Base-by-base conservation (phyloP, 176 grass and related monocot genomes). In the Oryza longistaminata region DNA sequence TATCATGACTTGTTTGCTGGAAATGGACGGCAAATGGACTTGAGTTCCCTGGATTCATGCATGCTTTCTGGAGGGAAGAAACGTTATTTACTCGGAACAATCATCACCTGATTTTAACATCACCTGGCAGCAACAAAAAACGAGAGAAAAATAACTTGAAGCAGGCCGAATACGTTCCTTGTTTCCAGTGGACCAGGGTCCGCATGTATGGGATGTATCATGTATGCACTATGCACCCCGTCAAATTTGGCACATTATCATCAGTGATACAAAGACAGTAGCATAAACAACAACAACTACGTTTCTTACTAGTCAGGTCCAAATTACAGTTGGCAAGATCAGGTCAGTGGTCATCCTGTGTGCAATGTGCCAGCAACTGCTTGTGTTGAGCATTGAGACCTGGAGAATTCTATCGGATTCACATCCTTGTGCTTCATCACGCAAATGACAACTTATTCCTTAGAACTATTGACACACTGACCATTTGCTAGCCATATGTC, bases 141-240 rank as follows among this genome's bases (percentile, higher is more conserved):
- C 0, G 10, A 50, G 52, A 50, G 52, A 58, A 6, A 58, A 67
- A 17, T 0, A 27, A 24, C 17, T 35, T 26, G 0, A 13, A 0
- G 19, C 67, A 61, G 6, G 12, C 52, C 6, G 6, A 40, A n/a
- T 16, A 34, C 1, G 2, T 11, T 12, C 53, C 81, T 8, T 31
- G 33, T 43, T 85, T 85, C 69, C 33, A 40, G 21, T 3, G n/a
- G 46, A 71, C 17, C 17, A 71, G n/a, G n/a, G n/a, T n/a, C n/a
- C n/a, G 34, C 68, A 40, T 26, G 11, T 37, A 31, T 31, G 29
- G 29, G 29, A 31, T 31, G 29, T 31, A 31, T 31, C n/a, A 3
- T 31, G 29, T 31, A 31, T 31, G 29, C 29, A 31, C 29, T 31
- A 31, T 31, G 29, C 29, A 31, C 2, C 0, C 29, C 29, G 29